These are phyloP conservation scores for Eucalyptus dawsonii DNA, from an alignment of 345 rosid species.

Conservation along the genomic window DNA sequence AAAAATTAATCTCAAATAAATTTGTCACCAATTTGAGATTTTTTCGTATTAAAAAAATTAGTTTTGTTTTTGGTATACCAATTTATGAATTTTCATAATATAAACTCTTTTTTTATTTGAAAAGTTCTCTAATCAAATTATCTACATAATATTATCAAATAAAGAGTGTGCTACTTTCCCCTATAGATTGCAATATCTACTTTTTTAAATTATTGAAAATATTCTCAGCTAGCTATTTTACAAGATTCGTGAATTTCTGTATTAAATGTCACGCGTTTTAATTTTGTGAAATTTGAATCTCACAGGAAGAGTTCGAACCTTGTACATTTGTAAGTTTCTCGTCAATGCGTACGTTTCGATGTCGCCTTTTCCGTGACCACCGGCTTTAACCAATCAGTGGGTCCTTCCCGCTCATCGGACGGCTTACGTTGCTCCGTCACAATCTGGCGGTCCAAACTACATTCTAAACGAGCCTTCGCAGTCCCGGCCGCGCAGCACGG, in stretches of 20 bases:
- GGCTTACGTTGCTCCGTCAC: neutral
- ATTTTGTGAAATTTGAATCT: neutral
- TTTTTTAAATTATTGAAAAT: neutral
- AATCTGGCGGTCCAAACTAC: neutral
- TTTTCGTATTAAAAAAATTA: no score
- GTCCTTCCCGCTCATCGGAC: neutral
- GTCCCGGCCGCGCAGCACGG: neutral
- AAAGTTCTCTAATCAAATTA: no score
- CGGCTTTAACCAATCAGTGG: neutral
- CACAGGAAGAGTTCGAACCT: neutral
- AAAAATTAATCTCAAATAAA: rapidly evolving
- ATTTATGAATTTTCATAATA: no score
- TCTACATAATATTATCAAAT: no score
- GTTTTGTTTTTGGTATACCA: rapidly evolving
- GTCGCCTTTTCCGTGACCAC: neutral
- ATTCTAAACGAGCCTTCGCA: neutral
- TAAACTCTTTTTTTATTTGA: no score
- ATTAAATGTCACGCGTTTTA: neutral
- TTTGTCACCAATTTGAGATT: rapidly evolving
- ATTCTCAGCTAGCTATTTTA: neutral
- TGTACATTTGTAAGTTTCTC: neutral
- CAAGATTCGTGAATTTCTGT: neutral
- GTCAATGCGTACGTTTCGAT: neutral
- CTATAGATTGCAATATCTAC: rapidly evolving
- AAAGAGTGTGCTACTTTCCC: neutral